Evolutionary conservation across 805 yeast species (phyloP).

Genomic region (Schizosaccharomyces cryophilus): DNA sequence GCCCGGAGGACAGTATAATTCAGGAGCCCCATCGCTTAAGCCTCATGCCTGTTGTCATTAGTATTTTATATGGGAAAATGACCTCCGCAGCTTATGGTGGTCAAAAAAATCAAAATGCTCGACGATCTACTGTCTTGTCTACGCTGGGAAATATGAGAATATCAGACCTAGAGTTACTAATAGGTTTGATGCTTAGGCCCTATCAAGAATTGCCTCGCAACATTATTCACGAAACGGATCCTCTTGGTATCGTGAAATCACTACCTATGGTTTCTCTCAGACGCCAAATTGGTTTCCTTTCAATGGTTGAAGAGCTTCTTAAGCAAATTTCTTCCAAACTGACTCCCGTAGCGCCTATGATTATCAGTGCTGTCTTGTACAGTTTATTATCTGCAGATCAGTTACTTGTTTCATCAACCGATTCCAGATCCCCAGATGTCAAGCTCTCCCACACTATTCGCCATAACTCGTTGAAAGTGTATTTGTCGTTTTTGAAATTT

Average conservation of each 20-base stretch:
- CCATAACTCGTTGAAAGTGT: slow-evolving; percentile 39
- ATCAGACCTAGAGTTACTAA: slow-evolving; percentile 29
- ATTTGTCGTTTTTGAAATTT: slow-evolving; percentile 29
- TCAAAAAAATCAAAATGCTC: slow-evolving; percentile 34
- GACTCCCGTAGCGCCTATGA: slow-evolving; percentile 2
- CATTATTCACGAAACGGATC: too few relatives aligned
- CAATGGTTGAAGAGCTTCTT: slow-evolving; percentile 9
- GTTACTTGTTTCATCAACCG: neutral
- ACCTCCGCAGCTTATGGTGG: slow-evolving; percentile 26
- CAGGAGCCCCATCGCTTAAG: slow-evolving; percentile 33
- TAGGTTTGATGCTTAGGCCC: slow-evolving; percentile 12
- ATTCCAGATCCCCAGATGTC: neutral
- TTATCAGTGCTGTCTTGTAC: slow-evolving; percentile 4
- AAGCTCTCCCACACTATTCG: slow-evolving; percentile 29
- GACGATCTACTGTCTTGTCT: slow-evolving; percentile 45
- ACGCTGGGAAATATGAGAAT: slow-evolving; percentile 33
- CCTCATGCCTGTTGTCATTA: slow-evolving; percentile 46
- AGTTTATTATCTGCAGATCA: slow-evolving; percentile 1
- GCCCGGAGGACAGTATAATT: slow-evolving; percentile 24
- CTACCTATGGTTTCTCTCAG: neutral
- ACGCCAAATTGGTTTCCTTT: slow-evolving; percentile 8
- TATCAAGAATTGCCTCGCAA: neutral
- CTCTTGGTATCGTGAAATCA: too few relatives aligned
- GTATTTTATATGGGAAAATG: slow-evolving; percentile 64
- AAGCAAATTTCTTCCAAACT: slow-evolving; percentile 4